phyloP scores from a whole-genome alignment of 805 yeast species.

The Wickerhamomyces canadensis region DNA sequence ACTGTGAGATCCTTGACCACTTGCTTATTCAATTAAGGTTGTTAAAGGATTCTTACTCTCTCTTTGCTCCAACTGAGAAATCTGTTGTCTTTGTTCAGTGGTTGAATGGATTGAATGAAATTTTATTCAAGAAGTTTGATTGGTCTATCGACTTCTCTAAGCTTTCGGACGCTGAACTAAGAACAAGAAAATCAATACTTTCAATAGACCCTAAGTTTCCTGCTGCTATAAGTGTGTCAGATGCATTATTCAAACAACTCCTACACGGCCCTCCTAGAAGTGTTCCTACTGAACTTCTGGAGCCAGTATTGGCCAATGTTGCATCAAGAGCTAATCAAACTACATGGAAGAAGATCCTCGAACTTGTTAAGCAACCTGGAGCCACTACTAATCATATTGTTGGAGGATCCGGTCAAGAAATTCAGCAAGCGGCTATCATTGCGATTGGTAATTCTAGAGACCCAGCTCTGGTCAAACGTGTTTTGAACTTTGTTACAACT shows the following conservation, averaged over 20 bases:
- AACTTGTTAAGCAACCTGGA: conserved; percentile 45
- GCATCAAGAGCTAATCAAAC: conserved; percentile 34
- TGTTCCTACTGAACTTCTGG: conserved; percentile 47
- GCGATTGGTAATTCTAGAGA: conserved; percentile 47
- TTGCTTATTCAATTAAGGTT: conserved; percentile 24
- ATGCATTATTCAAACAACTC: conserved; percentile 41
- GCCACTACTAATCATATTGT: conserved; percentile 32
- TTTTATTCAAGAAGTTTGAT: conserved; percentile 26
- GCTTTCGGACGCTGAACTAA: conserved; percentile 32
- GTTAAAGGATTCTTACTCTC: conserved; percentile 16
- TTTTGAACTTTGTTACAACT: conserved; percentile 50
- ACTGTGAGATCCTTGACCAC: conserved; percentile 23
- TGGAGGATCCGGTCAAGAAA: conserved; percentile 26
- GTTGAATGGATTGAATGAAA: conserved; percentile 10
- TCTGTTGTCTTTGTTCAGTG: conserved; percentile 9
- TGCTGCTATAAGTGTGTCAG: conserved; percentile 27
- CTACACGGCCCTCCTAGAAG: conserved; percentile 46
- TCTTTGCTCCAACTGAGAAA: conserved; percentile 5
- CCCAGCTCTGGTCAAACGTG: conserved; percentile 42
- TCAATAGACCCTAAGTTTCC: conserved; percentile 29
- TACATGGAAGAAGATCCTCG: conserved; percentile 56
- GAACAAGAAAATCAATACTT: conserved; percentile 38
- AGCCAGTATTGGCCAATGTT: conserved; percentile 37
- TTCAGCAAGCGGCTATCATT: conserved; percentile 52
- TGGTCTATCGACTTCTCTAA: conserved; percentile 39